Percentiles rank a stretch among this genome's conserved stretches.
Conservation (phyloP, 2,329 filamentous ascomycete species). For the Cladophialophora carrionii region DNA sequence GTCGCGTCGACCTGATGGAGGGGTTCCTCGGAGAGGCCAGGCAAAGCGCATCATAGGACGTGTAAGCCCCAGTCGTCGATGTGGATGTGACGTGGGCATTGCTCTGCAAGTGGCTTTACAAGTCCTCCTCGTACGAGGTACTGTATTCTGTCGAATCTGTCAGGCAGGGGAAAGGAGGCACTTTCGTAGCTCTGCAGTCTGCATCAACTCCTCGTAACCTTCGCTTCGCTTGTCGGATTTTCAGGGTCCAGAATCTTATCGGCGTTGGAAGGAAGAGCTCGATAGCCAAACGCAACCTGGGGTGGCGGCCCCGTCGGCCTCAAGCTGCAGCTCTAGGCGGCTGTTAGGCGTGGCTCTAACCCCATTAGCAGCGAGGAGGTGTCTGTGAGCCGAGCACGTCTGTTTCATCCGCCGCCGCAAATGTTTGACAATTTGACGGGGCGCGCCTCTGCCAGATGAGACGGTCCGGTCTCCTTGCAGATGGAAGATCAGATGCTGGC, state of each 20-base stretch:
- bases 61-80: neutral
- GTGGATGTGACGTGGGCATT: neutral
- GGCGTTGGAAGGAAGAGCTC: conserved; percentile 3
- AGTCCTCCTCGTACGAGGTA: neutral
- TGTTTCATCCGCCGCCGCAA: conserved; percentile 26
- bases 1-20: conserved; percentile 7
- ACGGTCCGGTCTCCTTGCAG: neutral
- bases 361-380: conserved; percentile 7
- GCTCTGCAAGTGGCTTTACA: neutral
- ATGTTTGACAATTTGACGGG: conserved; percentile 14
- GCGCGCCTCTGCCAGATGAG: neutral
- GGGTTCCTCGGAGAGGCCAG: neutral
- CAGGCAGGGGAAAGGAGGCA: conserved; percentile 24
- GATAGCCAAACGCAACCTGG: neutral
- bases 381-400: conserved; percentile 9
- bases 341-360: conserved; percentile 6
- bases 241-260: conserved; percentile 28
- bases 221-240: conserved; percentile 24
- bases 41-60: neutral
- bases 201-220: conserved; percentile 4
- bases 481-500: neutral
- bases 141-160: neutral
- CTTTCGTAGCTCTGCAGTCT: conserved; percentile 4
- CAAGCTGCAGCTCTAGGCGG: conserved; percentile 8
- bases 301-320: neutral